Base-by-base conservation (phyloP, 345 rosid genomes). In the Triadica sebifera region DNA sequence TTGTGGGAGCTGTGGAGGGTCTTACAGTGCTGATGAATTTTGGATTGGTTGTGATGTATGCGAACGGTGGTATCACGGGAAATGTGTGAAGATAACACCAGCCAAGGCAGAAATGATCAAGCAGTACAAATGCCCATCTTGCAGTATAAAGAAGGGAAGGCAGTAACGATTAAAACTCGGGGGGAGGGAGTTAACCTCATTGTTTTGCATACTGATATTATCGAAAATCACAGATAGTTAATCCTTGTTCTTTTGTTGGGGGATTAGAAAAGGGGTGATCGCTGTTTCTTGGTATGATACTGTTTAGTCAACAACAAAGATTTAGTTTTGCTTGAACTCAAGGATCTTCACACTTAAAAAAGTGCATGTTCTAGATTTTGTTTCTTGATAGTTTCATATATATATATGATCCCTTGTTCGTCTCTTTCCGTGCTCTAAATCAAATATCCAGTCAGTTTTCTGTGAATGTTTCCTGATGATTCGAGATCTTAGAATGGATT, bases 41-140 rank as follows among this genome's bases (percentile, higher is more conserved):
- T 94, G 95, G 97, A 92, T 94, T 9, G 87, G 98, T 16, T 90
- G 97, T 38, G 98, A 92, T 63, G 76, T 89, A 24, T 91, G 93
- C 16, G 98, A 93, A 74, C 80, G 86, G 69, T 93, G 98, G 97
- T 93, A 87, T 83, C 98, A 90, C 29, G 96, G 94, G 8, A 93
- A 89, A 72, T 91, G 96, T 50, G 96, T 91, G 75, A 89, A 87
- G 84, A 91, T 93, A 80, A 87, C 94, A 38, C 97, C 98, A 0
- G 89, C 97, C 43, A 88, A 87, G 81, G 97, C 98, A 4, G 95
- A 90, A 71, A 85, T 70, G 73, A 92, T 94, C 77, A 89, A 86
- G 86, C 93, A 90, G 59, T 94, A 92, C 84, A 94, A 90, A 81
- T 92, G 97, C 81, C 91, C 97, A 19, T 79, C 91, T 50, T 90